phyloP scores from a whole-genome alignment of 805 yeast species.

The Wilhelminamyces savonicus region DNA sequence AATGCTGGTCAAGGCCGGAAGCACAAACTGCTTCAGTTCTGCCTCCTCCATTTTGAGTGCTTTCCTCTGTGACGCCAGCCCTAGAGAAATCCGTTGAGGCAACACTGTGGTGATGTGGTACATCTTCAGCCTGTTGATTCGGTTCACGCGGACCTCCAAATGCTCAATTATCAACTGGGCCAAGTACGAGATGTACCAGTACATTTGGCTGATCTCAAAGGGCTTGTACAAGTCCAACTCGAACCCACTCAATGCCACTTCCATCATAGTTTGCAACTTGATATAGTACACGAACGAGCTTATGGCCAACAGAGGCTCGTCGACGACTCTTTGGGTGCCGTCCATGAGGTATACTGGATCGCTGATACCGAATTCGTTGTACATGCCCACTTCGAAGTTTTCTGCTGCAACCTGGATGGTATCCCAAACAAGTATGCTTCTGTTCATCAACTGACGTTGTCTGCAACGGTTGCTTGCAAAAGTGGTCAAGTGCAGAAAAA shows the following conservation, averaged over 20 bases:
- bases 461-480: slow-evolving; percentile 63
- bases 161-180: slow-evolving; percentile 36
- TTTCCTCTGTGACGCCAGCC: too few species aligned
- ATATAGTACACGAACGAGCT: slow-evolving; percentile 63
- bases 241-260: slow-evolving; percentile 66
- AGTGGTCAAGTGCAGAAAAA: slow-evolving; percentile 23
- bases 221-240: slow-evolving; percentile 67
- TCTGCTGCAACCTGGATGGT: slow-evolving; percentile 74
- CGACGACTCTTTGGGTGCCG: too few species aligned
- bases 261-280: slow-evolving; percentile 67
- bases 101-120: slow-evolving; percentile 24
- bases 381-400: slow-evolving; percentile 46
- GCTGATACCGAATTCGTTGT: slow-evolving; percentile 29
- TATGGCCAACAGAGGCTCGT: slow-evolving; percentile 52
- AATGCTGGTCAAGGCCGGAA: slow-evolving; percentile 29
- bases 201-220: slow-evolving; percentile 62
- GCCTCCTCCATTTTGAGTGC: slow-evolving; percentile 47
- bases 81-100: slow-evolving; percentile 36
- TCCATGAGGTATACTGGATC: slow-evolving; percentile 15
- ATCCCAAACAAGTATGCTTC: slow-evolving; percentile 61
- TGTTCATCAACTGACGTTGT: slow-evolving; percentile 67
- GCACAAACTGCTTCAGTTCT: slow-evolving; percentile 20
- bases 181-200: slow-evolving; percentile 60
- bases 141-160: slow-evolving; percentile 29
- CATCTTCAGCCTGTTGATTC: slow-evolving; percentile 29